phyloP scores from a whole-genome alignment of 306 rosid species.

The Inga leiocalycina region DNA sequence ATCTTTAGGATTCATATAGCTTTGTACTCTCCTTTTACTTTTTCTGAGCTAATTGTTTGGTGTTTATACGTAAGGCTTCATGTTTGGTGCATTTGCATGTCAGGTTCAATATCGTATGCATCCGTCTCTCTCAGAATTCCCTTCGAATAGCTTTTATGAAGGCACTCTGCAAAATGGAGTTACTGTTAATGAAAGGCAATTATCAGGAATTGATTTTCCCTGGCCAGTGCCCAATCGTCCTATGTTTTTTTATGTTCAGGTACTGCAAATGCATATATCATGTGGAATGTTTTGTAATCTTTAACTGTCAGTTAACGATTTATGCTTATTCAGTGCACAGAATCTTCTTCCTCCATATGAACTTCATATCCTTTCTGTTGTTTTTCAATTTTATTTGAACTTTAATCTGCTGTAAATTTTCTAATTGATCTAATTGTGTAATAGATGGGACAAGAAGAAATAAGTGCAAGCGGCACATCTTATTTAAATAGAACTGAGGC shows the following conservation, averaged over 20 bases:
- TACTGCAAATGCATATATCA: conserved; percentile 30
- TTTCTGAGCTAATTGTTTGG: not conserved
- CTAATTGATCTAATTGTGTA: conserved; percentile 32
- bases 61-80: not conserved
- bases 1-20: not conserved
- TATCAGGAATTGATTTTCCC: conserved; percentile 95
- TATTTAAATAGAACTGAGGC: conserved; percentile 98
- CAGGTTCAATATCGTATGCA: conserved; percentile 99
- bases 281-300: conserved; percentile 20
- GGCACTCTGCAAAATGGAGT: conserved; percentile 99
- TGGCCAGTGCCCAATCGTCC: conserved; percentile 99
- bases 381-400: not conserved
- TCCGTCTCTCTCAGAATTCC: conserved; percentile 95
- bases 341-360: not conserved
- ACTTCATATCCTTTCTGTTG: not conserved
- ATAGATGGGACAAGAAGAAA: conserved; percentile 99
- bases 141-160: conserved; percentile 98
- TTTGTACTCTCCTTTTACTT: not conserved
- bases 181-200: conserved; percentile 93
- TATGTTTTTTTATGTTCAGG: conserved; percentile 99
- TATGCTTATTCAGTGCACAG: not conserved
- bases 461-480: conserved; percentile 98
- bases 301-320: not conserved
- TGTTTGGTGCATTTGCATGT: conserved; percentile 33
- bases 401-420: not conserved